phyloP scores from a whole-genome alignment of 176 grass and related monocot species.

The Hsuehochloa calcarea region DNA sequence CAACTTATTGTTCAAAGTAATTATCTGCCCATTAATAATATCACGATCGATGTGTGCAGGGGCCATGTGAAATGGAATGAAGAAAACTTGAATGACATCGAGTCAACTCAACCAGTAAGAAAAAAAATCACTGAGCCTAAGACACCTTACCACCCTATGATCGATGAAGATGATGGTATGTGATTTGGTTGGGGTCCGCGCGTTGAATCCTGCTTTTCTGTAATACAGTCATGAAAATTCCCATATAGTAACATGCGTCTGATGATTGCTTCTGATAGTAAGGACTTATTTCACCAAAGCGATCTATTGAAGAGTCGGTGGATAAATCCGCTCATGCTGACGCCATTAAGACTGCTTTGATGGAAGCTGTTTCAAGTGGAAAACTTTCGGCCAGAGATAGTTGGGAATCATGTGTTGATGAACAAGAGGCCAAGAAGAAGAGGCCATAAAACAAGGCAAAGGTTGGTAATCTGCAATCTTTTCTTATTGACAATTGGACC shows the following conservation, averaged over 20 bases:
- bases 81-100: constrained; percentile 73
- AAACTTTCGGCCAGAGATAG: constrained; percentile 24
- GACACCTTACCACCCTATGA: constrained; percentile 74
- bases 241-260: neutral
- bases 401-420: constrained; percentile 66
- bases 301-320: constrained; percentile 28
- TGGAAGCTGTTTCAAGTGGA: constrained; percentile 74
- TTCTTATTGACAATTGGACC: neutral
- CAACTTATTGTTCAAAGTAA: neutral
- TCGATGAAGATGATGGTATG: constrained; percentile 72
- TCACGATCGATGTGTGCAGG: constrained; percentile 19
- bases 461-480: constrained; percentile 36
- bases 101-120: constrained; percentile 72
- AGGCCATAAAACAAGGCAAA: constrained; percentile 50
- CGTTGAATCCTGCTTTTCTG: neutral
- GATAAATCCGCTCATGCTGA: constrained; percentile 61
- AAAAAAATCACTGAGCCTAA: constrained; percentile 91
- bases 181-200: constrained; percentile 5
- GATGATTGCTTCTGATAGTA: constrained; percentile 18
- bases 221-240: neutral
- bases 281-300: constrained; percentile 31
- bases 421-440: constrained; percentile 30
- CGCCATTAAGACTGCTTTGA: constrained; percentile 58
- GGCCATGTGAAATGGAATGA: constrained; percentile 72
- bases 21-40: neutral